Evolutionary conservation across 2,329 filamentous ascomycete genomes (phyloP).

Genomic region (Diplodia seriata): DNA sequence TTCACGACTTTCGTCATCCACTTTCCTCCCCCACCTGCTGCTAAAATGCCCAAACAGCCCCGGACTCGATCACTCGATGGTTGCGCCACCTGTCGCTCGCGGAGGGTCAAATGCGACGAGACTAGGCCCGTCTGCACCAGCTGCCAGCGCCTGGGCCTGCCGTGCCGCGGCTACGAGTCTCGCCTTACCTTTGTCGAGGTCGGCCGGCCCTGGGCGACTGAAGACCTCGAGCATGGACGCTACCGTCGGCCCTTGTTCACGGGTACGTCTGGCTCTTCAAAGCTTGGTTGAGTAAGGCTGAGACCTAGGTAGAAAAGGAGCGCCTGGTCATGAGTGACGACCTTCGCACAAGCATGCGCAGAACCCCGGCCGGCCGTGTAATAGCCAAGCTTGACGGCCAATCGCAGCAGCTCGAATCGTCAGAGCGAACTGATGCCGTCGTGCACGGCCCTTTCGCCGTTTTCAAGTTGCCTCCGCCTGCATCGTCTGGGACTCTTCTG

Average conservation of each 20-base stretch:
- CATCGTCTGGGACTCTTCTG: neutral
- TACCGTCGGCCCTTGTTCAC: slow-evolving; percentile 34
- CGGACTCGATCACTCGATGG: slow-evolving; percentile 34
- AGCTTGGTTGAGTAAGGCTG: neutral
- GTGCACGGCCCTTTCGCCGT: slow-evolving; percentile 12
- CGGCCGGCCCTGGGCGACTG: slow-evolving; percentile 13
- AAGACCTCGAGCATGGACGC: slow-evolving; percentile 7
- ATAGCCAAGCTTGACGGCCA: slow-evolving; percentile 7
- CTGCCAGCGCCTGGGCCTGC: slow-evolving; percentile 30
- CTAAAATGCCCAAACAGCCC: slow-evolving; percentile 2
- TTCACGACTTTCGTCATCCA: slow-evolving; percentile 6
- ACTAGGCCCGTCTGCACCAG: slow-evolving; percentile 31
- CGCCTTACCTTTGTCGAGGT: slow-evolving; percentile 31
- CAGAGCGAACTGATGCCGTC: neutral
- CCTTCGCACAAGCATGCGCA: slow-evolving; percentile 6
- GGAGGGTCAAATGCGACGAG: slow-evolving; percentile 35
- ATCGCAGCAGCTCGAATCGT: neutral
- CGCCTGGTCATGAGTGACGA: slow-evolving; percentile 7
- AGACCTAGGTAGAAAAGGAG: slow-evolving; percentile 9
- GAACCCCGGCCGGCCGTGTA: neutral
- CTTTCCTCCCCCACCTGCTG: neutral
- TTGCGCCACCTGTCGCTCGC: slow-evolving; percentile 34
- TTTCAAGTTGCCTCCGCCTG: neutral
- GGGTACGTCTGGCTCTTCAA: slow-evolving; percentile 15
- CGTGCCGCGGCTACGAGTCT: slow-evolving; percentile 32